Conservation (phyloP, 352 stramenopile species). For the Phytophthora rubi region DNA sequence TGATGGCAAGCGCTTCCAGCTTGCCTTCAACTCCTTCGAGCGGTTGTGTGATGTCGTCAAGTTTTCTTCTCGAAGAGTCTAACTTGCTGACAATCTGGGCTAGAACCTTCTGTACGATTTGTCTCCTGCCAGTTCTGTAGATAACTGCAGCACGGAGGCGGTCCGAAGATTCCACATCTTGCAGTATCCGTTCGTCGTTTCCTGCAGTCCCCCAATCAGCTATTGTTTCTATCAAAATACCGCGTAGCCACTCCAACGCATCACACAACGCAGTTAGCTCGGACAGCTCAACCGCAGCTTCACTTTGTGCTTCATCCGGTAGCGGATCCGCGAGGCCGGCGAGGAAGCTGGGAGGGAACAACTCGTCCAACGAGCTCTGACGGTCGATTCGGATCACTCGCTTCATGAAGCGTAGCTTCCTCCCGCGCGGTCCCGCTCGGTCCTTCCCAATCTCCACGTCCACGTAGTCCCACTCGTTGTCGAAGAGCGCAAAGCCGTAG, state of each 20-base stretch:
- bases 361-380: conserved; percentile 51
- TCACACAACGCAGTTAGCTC: conserved; percentile 21
- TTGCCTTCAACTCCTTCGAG: conserved; percentile 16
- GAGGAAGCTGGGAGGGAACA: conserved; percentile 50
- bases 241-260: conserved; percentile 35
- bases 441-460: conserved; percentile 65
- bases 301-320: conserved; percentile 23
- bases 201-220: conserved; percentile 22
- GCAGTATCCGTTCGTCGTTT: conserved; percentile 37
- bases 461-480: conserved; percentile 91
- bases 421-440: conserved; percentile 27
- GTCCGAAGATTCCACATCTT: conserved; percentile 18
- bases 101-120: conserved; percentile 48
- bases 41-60: not conserved
- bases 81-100: conserved; percentile 49
- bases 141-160: conserved; percentile 49
- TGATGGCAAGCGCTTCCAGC: conserved; percentile 18
- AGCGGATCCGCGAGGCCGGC: conserved; percentile 25
- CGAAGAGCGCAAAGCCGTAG: conserved; percentile 91
- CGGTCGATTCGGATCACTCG: conserved; percentile 58
- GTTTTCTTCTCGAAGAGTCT: not conserved
- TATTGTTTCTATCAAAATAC: conserved; percentile 31
- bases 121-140: conserved; percentile 54
- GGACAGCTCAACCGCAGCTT: conserved; percentile 5
- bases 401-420: conserved; percentile 53